Evolutionary conservation across 352 stramenopile genomes (phyloP), one percentile per base, ranked within the genome.

Genomic region (Stephanocyclus meneghinianus): DNA sequence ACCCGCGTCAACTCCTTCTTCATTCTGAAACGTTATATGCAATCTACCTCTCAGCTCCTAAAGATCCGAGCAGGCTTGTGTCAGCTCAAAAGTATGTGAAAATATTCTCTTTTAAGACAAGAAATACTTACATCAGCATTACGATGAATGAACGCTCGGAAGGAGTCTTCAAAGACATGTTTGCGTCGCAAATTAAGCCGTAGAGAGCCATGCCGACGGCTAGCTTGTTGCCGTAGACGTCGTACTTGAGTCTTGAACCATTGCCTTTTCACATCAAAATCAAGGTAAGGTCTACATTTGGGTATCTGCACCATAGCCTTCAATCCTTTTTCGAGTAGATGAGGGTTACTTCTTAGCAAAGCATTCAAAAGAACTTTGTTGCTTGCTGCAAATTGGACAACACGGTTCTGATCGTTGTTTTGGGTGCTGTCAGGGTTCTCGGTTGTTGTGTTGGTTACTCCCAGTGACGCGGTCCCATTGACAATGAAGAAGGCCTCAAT

Each of bases 241-340:
- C 96, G 93, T 29, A 99, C 85, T 79, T 97, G 93, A 35, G 91
- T 96, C 86, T 98, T 96, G 86, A 99, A 99, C 90, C 98, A 81
- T 42, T 97, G 95, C 11, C 97, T 92, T 80, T 99, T 99, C 73
- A 99, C 98, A 87, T 99, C 97, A 79, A 99, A 99, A 74, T 98
- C 97, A 60, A 99, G 74, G 60, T 98, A 97, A 30, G 93, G 90
- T 37, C 97, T 92, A 80, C 96, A 99, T 30, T 95, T 91, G 30
- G 96, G 90, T 69, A 98, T 94, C 74, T 98, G 97, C 56, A 99
- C 96, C 78, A 99, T 87, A 30, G 96, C 93, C 32, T 93, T 91
- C 35, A 99, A 90, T 13, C 96, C 98, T 40, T 96, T 96, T 67
- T 99, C 97, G 35, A 99, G 76, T 11, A 99, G 85, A 47, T 92